Percentiles rank a stretch among this genome's conserved stretches.
Conservation (phyloP, 106 monocot genomes). For the Triglochin maritima region DNA sequence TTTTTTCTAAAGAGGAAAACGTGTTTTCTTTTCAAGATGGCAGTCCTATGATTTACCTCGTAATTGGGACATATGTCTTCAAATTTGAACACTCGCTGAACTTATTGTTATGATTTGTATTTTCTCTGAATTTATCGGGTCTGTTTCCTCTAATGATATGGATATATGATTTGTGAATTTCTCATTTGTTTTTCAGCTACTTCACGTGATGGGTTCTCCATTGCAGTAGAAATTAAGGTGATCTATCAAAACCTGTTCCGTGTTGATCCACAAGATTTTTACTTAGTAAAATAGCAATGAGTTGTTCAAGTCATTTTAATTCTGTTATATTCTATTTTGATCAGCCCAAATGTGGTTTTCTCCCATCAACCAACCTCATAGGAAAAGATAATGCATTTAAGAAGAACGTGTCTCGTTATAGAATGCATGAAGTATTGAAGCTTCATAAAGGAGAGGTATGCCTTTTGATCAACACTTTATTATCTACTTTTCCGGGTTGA, state of each 20-base stretch:
- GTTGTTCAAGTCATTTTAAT: slow-evolving; percentile 1
- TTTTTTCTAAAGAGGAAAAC: background rate
- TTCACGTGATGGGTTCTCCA: slow-evolving; percentile 6
- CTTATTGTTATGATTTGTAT: background rate
- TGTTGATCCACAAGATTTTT: background rate
- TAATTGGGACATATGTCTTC: too few relatives aligned
- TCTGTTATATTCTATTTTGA: slow-evolving; percentile 10
- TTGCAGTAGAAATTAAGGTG: slow-evolving; percentile 94
- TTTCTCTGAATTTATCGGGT: background rate
- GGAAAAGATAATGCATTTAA: slow-evolving; percentile 37
- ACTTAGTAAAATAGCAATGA: background rate
- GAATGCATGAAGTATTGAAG: slow-evolving; percentile 86
- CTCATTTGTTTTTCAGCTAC: too few relatives aligned
- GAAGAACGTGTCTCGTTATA: slow-evolving; percentile 61
- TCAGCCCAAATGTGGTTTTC: slow-evolving; percentile 96
- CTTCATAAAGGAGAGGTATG: slow-evolving; percentile 61
- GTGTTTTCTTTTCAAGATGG: too few relatives aligned
- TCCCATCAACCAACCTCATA: slow-evolving; percentile 74
- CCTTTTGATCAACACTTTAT: background rate
- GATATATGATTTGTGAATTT: too few relatives aligned
- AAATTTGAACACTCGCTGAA: too few relatives aligned
- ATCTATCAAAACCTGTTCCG: background rate
- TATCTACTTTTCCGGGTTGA: background rate
- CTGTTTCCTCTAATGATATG: background rate
- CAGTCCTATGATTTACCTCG: too few relatives aligned